Conservation (phyloP, 176 grass and related monocot species). For the Paspalum notatum region DNA sequence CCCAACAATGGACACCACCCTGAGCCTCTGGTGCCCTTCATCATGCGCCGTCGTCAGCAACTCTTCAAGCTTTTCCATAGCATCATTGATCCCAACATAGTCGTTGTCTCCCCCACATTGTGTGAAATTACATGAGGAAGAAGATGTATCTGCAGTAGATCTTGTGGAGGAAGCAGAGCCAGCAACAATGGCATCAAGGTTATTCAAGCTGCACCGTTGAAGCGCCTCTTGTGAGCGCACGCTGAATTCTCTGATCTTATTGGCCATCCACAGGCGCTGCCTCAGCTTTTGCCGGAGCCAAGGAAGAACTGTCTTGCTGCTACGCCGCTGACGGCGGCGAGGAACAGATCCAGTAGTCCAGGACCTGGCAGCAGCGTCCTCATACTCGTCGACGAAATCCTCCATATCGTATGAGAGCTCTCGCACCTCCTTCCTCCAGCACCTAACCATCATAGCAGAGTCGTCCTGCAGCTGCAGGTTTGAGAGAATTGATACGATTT, state of each 20-base stretch:
- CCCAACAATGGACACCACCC: constrained; percentile 27
- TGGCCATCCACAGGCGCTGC: constrained; percentile 38
- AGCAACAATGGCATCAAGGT: neutral
- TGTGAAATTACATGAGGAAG: neutral
- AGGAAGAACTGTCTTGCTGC: neutral
- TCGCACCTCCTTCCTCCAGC: constrained; percentile 38
- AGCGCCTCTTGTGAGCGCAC: constrained; percentile 6
- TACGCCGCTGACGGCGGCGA: neutral
- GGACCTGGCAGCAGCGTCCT: neutral
- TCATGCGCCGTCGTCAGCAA: neutral
- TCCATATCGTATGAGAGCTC: constrained; percentile 38
- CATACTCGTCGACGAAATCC: constrained; percentile 26
- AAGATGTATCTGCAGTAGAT: neutral
- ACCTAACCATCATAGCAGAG: neutral
- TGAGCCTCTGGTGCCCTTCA: constrained; percentile 20
- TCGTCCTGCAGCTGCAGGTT: neutral
- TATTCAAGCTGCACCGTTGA: constrained; percentile 9
- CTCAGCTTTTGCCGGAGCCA: neutral
- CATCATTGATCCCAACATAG: neutral
- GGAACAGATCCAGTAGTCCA: neutral
- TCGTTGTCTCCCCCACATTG: neutral
- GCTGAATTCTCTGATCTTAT: constrained; percentile 49
- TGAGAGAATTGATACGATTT: neutral
- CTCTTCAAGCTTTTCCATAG: constrained; percentile 2
- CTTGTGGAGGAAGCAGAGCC: neutral